Conservation (phyloP, 306 rosid genomes). For the Cicer bijugum region DNA sequence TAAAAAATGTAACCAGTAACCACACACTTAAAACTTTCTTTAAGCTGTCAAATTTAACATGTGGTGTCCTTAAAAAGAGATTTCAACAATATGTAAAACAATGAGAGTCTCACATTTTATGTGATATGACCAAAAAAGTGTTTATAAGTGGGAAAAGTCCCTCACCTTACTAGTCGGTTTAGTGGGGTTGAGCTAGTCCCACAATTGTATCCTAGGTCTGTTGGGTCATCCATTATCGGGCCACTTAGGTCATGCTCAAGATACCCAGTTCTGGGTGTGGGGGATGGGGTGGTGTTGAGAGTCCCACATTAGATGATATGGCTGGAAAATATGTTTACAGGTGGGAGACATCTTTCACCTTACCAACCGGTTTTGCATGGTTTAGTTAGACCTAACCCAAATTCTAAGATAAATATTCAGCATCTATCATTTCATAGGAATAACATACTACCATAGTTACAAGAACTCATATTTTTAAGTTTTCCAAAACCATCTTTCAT, state of each 20-base stretch:
- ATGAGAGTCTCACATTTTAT: not conserved
- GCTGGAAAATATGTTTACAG: too few relatives aligned
- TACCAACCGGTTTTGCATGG: not conserved
- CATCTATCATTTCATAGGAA: slow-evolving; percentile 4
- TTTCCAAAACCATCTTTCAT: slow-evolving; percentile 22
- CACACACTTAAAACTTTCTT: slow-evolving; percentile 9
- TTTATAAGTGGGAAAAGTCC: not conserved
- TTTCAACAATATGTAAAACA: not conserved
- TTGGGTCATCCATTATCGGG: too few relatives aligned
- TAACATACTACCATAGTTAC: slow-evolving; percentile 1
- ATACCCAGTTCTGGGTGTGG: too few relatives aligned
- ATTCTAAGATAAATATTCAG: slow-evolving; percentile 11
- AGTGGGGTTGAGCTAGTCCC: not conserved
- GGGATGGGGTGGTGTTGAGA: too few relatives aligned
- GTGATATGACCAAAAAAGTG: not conserved
- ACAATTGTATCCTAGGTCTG: too few relatives aligned
- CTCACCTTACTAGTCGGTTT: not conserved
- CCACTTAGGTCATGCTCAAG: too few relatives aligned
- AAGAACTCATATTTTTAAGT: slow-evolving; percentile 20
- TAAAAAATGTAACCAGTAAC: not conserved
- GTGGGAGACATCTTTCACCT: not conserved
- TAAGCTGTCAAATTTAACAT: slow-evolving; percentile 16
- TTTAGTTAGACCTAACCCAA: slow-evolving; percentile 9
- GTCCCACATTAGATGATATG: too few relatives aligned
- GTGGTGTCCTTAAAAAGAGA: not conserved